These are phyloP conservation scores for Penicillium expansum DNA, from an alignment of 2,329 filamentous ascomycete species.

Conservation along the genomic window DNA sequence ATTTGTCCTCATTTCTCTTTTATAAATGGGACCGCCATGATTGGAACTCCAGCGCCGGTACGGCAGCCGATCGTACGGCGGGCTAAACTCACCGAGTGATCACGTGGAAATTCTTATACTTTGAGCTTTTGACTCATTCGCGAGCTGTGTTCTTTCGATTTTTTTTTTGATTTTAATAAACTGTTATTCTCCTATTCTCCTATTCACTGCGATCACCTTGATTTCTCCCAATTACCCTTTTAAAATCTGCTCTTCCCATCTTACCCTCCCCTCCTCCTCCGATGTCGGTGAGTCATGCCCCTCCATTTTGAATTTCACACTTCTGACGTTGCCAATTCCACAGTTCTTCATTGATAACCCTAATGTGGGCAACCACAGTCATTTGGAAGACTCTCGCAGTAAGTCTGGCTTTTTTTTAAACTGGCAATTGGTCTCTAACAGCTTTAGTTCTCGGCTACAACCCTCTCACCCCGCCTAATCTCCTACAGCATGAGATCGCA, in stretches of 20 bases:
- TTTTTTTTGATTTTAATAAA: neutral
- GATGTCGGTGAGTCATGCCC: constrained; percentile 37
- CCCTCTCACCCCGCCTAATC: constrained; percentile 84
- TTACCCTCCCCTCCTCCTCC: neutral
- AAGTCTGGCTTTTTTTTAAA: constrained; percentile 35
- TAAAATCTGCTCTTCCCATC: neutral
- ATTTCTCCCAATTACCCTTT: constrained; percentile 2
- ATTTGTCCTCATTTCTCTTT: no score
- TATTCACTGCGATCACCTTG: neutral
- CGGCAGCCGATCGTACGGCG: no score
- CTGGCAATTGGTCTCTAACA: constrained; percentile 3
- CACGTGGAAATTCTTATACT: constrained; percentile 24
- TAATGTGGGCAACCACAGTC: constrained; percentile 70
- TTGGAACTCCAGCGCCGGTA: constrained; percentile 17
- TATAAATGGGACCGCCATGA: constrained; percentile 15
- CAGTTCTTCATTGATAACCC: constrained; percentile 77
- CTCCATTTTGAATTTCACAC: constrained; percentile 10
- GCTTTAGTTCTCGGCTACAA: constrained; percentile 78
- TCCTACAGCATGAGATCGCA: constrained; percentile 90
- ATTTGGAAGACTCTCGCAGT: constrained; percentile 82
- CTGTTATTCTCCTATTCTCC: neutral
- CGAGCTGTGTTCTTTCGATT: neutral
- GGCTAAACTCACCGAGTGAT: constrained; percentile 24
- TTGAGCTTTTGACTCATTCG: constrained; percentile 20
- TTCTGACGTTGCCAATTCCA: constrained; percentile 11